Conservation (phyloP, 2,329 filamentous ascomycete genomes). For the Hypoxylon sp. region DNA sequence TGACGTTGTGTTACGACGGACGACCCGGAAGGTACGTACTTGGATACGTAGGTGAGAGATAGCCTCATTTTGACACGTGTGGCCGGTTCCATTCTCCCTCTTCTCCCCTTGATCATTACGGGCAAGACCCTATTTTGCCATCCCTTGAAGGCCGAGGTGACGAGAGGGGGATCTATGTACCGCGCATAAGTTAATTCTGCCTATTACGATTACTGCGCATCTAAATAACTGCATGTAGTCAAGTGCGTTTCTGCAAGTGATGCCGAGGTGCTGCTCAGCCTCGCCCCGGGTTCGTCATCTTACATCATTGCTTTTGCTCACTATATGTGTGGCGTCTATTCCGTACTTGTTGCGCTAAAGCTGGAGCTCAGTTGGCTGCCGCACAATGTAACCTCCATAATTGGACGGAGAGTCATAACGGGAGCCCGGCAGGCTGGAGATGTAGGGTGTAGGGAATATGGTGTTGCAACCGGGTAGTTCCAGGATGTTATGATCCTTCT, state of each 20-base stretch:
- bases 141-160: neutral
- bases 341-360: neutral
- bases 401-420: neutral
- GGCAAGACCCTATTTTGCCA: slow-evolving; percentile 10
- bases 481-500: neutral
- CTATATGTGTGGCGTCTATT: slow-evolving; percentile 5
- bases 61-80: slow-evolving; percentile 16
- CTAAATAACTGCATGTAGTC: neutral
- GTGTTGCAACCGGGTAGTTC: neutral
- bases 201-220: neutral
- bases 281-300: slow-evolving; percentile 32
- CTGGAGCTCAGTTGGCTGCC: neutral
- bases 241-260: slow-evolving; percentile 2
- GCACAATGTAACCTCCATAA: neutral
- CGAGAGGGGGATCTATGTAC: neutral
- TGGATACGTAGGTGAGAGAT: slow-evolving; percentile 12
- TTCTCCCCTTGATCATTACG: slow-evolving; percentile 6
- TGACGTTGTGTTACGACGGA: slow-evolving; percentile 29
- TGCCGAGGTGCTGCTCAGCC: slow-evolving; percentile 31
- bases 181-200: neutral
- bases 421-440: slow-evolving; percentile 1
- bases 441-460: neutral
- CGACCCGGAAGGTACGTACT: neutral
- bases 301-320: slow-evolving; percentile 13
- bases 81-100: slow-evolving; percentile 16